Evolutionary conservation across 2,329 filamentous ascomycete genomes (phyloP).

Genomic region (Cladosporium velox): DNA sequence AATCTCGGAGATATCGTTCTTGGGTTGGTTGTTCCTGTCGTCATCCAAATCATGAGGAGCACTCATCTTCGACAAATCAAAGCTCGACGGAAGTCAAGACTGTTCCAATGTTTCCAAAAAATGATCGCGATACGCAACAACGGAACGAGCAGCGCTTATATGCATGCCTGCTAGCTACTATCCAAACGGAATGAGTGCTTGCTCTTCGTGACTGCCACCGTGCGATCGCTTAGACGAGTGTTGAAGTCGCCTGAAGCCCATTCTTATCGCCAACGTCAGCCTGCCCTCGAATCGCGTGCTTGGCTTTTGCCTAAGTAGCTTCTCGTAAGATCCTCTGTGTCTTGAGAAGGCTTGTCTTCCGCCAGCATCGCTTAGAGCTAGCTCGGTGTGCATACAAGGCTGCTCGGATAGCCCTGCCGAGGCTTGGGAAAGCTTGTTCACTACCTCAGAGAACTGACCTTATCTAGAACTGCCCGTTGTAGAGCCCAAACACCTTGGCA

Average conservation of each 20-base stretch:
- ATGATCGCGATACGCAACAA: neutral
- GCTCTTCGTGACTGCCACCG: neutral
- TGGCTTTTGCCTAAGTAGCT: neutral
- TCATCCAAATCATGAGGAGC: neutral
- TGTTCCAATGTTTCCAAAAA: neutral
- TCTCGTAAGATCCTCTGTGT: neutral
- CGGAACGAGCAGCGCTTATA: neutral
- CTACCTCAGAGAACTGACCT: neutral
- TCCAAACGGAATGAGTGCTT: neutral
- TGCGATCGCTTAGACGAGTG: neutral
- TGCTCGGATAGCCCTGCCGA: neutral
- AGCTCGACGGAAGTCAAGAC: neutral
- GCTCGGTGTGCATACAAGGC: neutral
- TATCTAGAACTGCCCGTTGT: neutral
- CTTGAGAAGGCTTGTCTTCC: neutral
- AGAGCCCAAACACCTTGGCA: neutral
- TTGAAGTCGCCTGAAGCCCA: neutral
- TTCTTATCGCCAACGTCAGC: neutral
- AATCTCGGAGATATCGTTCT: neutral
- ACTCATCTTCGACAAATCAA: neutral
- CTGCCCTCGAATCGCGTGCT: conserved; percentile 9
- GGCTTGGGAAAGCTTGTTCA: neutral
- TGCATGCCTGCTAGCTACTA: neutral
- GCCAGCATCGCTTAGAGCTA: neutral
- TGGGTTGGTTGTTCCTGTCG: neutral